Base-by-base conservation (phyloP, 108 stramenopile species). In the Conticribra guillardii region DNA sequence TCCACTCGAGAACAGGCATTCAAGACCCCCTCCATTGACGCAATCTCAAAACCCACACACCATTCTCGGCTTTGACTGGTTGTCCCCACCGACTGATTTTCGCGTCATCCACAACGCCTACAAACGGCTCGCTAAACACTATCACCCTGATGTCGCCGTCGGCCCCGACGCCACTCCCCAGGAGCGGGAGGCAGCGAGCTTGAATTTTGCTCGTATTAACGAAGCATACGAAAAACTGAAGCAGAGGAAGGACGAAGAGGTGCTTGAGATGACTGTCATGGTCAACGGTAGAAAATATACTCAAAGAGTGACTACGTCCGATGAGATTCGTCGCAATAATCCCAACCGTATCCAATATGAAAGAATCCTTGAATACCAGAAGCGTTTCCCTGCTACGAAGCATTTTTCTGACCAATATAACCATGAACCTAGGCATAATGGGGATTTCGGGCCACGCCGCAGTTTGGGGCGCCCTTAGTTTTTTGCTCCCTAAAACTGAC, bases 261-360 rank as follows among this genome's bases (percentile, higher is more conserved):
- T n/a, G 33, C 53, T 76, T 24, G 74, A 76, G 27, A 56, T 76
- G 9, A 62, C 60, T 2, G 32, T 76, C 27, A 76, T 76, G 74
- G 74, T 65, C 16, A 68, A 76, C n/a, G 32, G 74, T 4, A 37
- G 52, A 14, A 47, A 41, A 8, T 55, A 49, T 41, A 63, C 56
- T 1, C 33, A 60, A 29, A 60, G 61, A 27, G 44, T 41, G 21
- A 68, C 53, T 11, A 67, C 74, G 8, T 67, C 73, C 3, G 65
- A 52, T 31, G 46, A 67, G 27, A 54, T 28, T 19, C 64, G 74
- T 21, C 28, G 47, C 26, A 37, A 44, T 32, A 49, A 68, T 55
- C 74, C 74, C 21, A 44, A 76, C 49, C 11, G 60, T 14, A 47
- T 76, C 2, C 67, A 76, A 55, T 54, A 60, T 24, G 55, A 76